Evolutionary conservation across 179 eudicot species (phyloP).

Genomic region (Silene noctiflora): DNA sequence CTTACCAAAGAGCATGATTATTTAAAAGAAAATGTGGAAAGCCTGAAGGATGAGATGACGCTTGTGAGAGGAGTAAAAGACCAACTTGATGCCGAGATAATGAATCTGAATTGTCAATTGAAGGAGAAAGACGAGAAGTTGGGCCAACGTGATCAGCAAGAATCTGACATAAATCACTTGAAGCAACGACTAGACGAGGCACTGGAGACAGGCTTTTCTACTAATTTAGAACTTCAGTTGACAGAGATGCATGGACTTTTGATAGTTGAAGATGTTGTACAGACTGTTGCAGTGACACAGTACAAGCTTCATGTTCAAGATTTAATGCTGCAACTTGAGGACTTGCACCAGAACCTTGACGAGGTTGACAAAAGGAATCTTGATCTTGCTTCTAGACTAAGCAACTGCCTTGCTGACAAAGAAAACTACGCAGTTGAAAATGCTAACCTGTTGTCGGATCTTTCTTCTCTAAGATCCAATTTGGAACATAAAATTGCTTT

Average conservation of each 20-base stretch:
- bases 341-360: constrained; percentile 26
- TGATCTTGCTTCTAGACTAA: constrained; percentile 37
- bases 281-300: constrained; percentile 41
- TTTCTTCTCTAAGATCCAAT: constrained; percentile 44
- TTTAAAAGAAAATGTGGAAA: constrained; percentile 47
- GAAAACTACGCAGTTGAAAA: constrained; percentile 44
- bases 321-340: constrained; percentile 33
- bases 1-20: constrained; percentile 50
- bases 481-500: constrained; percentile 40
- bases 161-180: constrained; percentile 43
- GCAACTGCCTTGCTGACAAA: constrained; percentile 40
- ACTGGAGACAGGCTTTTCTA: constrained; percentile 24
- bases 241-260: constrained; percentile 42
- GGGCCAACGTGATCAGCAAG: constrained; percentile 35
- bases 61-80: constrained; percentile 48
- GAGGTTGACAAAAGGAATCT: constrained; percentile 37
- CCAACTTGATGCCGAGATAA: constrained; percentile 44
- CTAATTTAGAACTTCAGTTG: constrained; percentile 36
- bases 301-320: constrained; percentile 8
- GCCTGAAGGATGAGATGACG: constrained; percentile 51
- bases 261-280: constrained; percentile 51
- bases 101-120: constrained; percentile 42
- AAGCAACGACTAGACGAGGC: constrained; percentile 39
- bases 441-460: constrained; percentile 30
- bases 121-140: constrained; percentile 39